Evolutionary conservation across 2,329 filamentous ascomycete species (phyloP).

Genomic region (Leptographium galeiforme): DNA sequence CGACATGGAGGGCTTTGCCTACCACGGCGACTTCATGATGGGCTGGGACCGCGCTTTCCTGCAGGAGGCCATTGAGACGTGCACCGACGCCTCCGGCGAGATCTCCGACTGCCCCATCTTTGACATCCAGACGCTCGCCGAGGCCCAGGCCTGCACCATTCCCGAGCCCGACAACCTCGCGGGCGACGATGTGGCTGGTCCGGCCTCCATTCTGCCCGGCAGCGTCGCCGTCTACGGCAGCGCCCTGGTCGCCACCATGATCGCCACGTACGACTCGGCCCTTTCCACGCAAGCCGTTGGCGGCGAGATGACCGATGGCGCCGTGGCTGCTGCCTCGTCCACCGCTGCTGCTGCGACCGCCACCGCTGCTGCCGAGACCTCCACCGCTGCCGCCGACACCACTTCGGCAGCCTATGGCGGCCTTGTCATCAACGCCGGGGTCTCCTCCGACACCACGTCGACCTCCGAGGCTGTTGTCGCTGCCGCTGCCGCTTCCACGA

Average conservation of each 20-base stretch:
- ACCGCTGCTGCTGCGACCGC: constrained; percentile 6
- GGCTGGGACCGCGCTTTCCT: constrained; percentile 63
- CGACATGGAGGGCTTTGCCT: constrained; percentile 62
- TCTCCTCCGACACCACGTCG: neutral
- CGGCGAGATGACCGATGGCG: neutral
- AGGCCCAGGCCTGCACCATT: constrained; percentile 48
- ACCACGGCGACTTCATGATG: constrained; percentile 68
- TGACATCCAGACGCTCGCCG: constrained; percentile 44
- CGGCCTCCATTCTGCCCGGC: constrained; percentile 48
- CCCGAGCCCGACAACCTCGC: constrained; percentile 38
- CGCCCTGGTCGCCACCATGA: constrained; percentile 5
- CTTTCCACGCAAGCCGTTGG: constrained; percentile 7
- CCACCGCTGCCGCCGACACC: neutral
- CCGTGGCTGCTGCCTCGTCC: neutral
- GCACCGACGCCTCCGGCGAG: constrained; percentile 56
- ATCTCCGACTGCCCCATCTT: constrained; percentile 69
- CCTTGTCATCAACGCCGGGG: neutral
- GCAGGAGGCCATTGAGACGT: constrained; percentile 57
- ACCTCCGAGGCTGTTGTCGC: no score
- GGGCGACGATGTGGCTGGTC: constrained; percentile 45
- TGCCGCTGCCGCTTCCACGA: neutral
- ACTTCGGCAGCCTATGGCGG: neutral
- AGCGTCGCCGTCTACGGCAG: constrained; percentile 29
- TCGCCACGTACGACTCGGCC: constrained; percentile 7
- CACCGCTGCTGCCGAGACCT: constrained; percentile 1